Percentiles rank a stretch among this genome's conserved stretches.
Conservation (phyloP, 208 protist species). For the Trypanosoma cruzi region DNA sequence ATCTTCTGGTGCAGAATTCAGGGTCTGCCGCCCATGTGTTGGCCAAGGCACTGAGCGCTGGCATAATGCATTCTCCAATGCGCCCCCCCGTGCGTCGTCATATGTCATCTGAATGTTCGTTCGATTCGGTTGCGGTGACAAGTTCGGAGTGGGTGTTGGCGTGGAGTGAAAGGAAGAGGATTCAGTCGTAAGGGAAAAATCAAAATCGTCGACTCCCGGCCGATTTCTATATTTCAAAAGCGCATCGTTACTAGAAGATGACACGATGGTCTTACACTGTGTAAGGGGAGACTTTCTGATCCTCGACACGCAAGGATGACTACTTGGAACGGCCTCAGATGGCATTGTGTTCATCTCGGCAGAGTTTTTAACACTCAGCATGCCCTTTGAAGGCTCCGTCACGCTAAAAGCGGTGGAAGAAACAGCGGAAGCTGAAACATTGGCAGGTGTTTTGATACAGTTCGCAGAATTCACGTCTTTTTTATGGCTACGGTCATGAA, state of each 20-base stretch:
- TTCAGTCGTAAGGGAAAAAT: slow-evolving; percentile 18
- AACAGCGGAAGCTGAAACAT: background rate
- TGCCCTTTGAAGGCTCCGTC: background rate
- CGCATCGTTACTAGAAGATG: background rate
- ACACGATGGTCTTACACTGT: background rate
- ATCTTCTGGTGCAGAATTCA: background rate
- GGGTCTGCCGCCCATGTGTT: background rate
- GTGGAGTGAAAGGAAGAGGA: slow-evolving; percentile 24
- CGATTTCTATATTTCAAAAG: background rate
- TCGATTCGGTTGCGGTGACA: slow-evolving; percentile 1
- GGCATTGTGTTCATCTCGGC: background rate
- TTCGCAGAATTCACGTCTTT: background rate
- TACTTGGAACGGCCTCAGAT: background rate
- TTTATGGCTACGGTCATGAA: background rate
- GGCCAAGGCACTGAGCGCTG: background rate
- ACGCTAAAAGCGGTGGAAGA: background rate
- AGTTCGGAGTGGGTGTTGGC: slow-evolving; percentile 1
- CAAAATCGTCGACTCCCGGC: background rate
- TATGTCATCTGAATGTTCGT: background rate
- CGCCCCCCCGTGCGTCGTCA: background rate
- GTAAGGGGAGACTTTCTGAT: background rate
- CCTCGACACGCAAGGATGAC: background rate
- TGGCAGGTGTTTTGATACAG: background rate
- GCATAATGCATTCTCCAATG: background rate
- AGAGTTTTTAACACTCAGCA: background rate